Conservation (phyloP, 495 filamentous ascomycete species). For the Penicillium canescens region DNA sequence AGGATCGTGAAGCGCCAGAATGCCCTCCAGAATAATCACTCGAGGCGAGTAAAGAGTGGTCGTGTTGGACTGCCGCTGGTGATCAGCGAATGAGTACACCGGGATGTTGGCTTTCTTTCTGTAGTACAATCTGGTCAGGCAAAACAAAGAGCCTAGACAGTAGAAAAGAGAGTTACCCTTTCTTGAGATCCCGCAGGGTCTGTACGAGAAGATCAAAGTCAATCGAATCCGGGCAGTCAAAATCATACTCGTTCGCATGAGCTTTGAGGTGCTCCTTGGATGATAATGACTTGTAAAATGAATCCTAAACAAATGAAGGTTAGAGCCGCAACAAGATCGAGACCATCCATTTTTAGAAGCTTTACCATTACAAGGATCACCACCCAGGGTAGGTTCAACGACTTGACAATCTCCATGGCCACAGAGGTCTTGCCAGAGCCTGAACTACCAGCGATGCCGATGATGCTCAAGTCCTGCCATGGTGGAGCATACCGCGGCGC, state of each 20-base stretch:
- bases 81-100: slow-evolving; percentile 91
- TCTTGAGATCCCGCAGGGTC: slow-evolving; percentile 78
- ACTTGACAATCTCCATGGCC: slow-evolving; percentile 84
- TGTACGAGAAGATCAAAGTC: slow-evolving; percentile 90
- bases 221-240: slow-evolving; percentile 91
- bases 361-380: slow-evolving; percentile 93
- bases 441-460: slow-evolving; percentile 92
- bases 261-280: slow-evolving; percentile 72
- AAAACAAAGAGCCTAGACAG: not conserved
- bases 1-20: slow-evolving; percentile 88
- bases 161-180: slow-evolving; percentile 63
- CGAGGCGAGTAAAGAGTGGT: slow-evolving; percentile 93
- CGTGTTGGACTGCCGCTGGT: slow-evolving; percentile 75
- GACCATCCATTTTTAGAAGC: slow-evolving; percentile 4
- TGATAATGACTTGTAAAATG: slow-evolving; percentile 87
- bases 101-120: slow-evolving; percentile 94
- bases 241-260: slow-evolving; percentile 90
- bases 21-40: slow-evolving; percentile 93
- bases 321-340: slow-evolving; percentile 19
- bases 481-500: slow-evolving; percentile 82
- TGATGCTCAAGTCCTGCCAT: slow-evolving; percentile 92
- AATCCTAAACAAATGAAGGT: slow-evolving; percentile 63
- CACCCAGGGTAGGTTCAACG: slow-evolving; percentile 93
- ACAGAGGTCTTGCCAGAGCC: slow-evolving; percentile 98
- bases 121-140: slow-evolving; percentile 11